Evolutionary conservation across 345 rosid genomes (phyloP).

Genomic region (Eucalyptus regnans): DNA sequence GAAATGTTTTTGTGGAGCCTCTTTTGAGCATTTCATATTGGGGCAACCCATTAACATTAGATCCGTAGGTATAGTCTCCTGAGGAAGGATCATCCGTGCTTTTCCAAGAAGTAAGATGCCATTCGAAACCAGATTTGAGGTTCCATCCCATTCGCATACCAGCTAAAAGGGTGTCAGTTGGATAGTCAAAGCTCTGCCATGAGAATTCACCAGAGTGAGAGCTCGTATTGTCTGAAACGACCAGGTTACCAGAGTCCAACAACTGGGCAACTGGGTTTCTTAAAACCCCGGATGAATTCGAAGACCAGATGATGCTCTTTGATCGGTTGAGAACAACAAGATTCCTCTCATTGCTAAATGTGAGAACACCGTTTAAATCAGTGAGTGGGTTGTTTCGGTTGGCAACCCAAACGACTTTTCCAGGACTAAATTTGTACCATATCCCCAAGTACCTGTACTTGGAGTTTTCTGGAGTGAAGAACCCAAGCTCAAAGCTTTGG

Average conservation of each 20-base stretch:
- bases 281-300: background rate
- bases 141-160: constrained; percentile 14
- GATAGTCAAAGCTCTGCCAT: constrained; percentile 27
- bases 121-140: background rate
- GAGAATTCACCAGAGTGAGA: background rate
- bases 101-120: constrained; percentile 10
- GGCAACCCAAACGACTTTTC: constrained; percentile 27
- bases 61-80: background rate
- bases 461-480: constrained; percentile 8
- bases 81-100: constrained; percentile 4
- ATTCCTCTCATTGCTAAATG: constrained; percentile 1
- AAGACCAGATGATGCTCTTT: constrained; percentile 2
- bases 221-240: background rate
- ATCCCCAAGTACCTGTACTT: constrained; percentile 20
- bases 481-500: constrained; percentile 5
- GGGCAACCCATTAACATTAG: constrained; percentile 6
- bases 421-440: constrained; percentile 7
- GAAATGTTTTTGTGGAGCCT: background rate
- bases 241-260: constrained; percentile 22
- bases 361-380: background rate
- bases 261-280: constrained; percentile 7
- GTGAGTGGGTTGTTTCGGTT: constrained; percentile 24
- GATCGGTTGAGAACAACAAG: background rate
- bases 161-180: constrained; percentile 7
- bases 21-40: background rate